phyloP scores from a whole-genome alignment of 129 eudicot species.

The Centaurea solstitialis region DNA sequence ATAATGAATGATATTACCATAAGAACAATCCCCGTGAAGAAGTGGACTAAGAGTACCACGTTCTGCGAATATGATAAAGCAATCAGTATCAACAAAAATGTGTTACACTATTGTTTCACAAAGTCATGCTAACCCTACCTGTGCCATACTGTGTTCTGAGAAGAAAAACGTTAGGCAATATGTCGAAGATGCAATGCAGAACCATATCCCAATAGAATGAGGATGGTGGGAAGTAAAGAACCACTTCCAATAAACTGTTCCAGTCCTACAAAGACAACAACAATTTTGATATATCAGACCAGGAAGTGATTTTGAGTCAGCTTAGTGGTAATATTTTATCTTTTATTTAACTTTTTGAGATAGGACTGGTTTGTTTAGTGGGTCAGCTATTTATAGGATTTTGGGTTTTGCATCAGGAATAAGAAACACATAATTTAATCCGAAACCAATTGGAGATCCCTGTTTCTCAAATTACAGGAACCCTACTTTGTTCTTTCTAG shows the following conservation, averaged over 20 bases:
- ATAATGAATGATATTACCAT: constrained; percentile 95
- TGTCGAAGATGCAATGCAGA: constrained; percentile 94
- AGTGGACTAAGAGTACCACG: constrained; percentile 83
- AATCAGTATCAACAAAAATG: constrained; percentile 13
- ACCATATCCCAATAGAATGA: constrained; percentile 88
- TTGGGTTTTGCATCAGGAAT: too few relatives aligned
- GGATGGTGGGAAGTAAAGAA: constrained; percentile 64
- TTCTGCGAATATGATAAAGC: constrained; percentile 55
- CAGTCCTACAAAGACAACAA: constrained; percentile 54
- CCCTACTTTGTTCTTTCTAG: too few relatives aligned
- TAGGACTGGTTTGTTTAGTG: too few relatives aligned
- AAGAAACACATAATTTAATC: too few relatives aligned
- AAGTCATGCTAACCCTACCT: constrained; percentile 48
- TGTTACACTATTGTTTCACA: background rate
- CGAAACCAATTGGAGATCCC: too few relatives aligned
- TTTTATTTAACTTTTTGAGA: too few relatives aligned
- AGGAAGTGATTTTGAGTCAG: too few relatives aligned
- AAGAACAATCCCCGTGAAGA: constrained; percentile 88
- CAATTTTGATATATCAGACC: background rate
- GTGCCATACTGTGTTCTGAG: constrained; percentile 94
- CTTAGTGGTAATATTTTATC: too few relatives aligned
- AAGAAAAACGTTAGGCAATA: constrained; percentile 97
- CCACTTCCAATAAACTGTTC: constrained; percentile 86
- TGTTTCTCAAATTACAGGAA: too few relatives aligned
- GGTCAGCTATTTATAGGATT: too few relatives aligned